phyloP scores from a whole-genome alignment of 225 moss, liverwort and hornwort genomes.

The Sphagnum tenellum region DNA sequence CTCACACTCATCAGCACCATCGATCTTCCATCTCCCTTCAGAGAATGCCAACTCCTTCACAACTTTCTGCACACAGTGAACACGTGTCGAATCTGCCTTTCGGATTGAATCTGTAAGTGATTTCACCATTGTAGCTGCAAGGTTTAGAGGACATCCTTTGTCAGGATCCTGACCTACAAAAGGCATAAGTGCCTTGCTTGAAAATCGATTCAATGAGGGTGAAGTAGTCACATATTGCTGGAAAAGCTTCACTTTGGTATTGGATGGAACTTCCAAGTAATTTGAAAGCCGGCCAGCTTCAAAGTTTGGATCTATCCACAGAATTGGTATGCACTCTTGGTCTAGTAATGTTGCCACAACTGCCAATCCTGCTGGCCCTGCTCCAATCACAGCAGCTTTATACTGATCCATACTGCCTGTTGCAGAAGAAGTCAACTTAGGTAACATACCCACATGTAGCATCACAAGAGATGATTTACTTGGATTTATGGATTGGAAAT shows the following conservation, averaged over 20 bases:
- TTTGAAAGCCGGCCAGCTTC: conserved; percentile 36
- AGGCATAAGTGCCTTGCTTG: conserved; percentile 14
- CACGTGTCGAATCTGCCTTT: conserved; percentile 10
- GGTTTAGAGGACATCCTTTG: conserved; percentile 19
- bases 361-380: conserved; percentile 46
- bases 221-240: conserved; percentile 44
- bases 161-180: conserved; percentile 18
- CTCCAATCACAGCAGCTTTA: conserved; percentile 42
- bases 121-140: conserved; percentile 22
- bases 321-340: conserved; percentile 13
- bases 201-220: conserved; percentile 28
- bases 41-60: conserved; percentile 19
- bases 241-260: conserved; percentile 52
- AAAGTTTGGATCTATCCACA: conserved; percentile 49
- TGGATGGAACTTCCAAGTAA: conserved; percentile 53
- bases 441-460: no score
- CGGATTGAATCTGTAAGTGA: conserved; percentile 21
- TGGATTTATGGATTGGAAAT: no score
- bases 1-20: conserved; percentile 19
- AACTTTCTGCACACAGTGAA: conserved; percentile 5
- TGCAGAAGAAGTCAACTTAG: neutral
- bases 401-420: conserved; percentile 8
- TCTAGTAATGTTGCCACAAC: conserved; percentile 37
- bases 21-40: conserved; percentile 26
- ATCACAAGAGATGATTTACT: no score